Evolutionary conservation across 176 grass and related monocot genomes (phyloP).

Genomic region (Rhipidocladum racemiflorum): DNA sequence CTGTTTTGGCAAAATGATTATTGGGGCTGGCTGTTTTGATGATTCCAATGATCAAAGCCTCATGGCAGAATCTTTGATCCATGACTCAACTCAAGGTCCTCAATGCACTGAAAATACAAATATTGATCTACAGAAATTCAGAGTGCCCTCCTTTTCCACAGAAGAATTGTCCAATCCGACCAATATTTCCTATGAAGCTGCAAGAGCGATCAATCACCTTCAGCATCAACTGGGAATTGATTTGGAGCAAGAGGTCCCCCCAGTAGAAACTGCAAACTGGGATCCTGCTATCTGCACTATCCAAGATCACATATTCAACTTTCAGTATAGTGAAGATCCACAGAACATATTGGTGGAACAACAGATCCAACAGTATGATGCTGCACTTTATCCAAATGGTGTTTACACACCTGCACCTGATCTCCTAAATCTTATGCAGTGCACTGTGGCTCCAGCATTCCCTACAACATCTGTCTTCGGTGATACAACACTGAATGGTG

Average conservation of each 20-base stretch:
- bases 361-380: constrained; percentile 43
- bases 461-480: constrained; percentile 31
- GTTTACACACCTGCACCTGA: constrained; percentile 50
- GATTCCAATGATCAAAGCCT: constrained; percentile 37
- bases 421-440: constrained; percentile 65
- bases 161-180: constrained; percentile 42
- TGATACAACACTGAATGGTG: constrained; percentile 23
- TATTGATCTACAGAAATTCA: constrained; percentile 35
- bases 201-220: constrained; percentile 39
- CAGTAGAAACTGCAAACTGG: constrained; percentile 49
- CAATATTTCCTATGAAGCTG: constrained; percentile 35
- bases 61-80: constrained; percentile 56
- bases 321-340: constrained; percentile 43
- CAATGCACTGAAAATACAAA: constrained; percentile 8
- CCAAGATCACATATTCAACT: constrained; percentile 41
- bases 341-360: constrained; percentile 39
- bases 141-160: constrained; percentile 42
- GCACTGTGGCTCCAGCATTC: constrained; percentile 25
- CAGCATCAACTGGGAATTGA: constrained; percentile 49
- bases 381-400: constrained; percentile 35
- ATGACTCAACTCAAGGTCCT: constrained; percentile 42
- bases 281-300: constrained; percentile 44
- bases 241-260: constrained; percentile 42
- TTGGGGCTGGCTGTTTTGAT: constrained; percentile 52
- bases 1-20: constrained; percentile 49